Base-by-base conservation (phyloP, 1,284 basidiomycete species). In the Leccinum pachyderme region DNA sequence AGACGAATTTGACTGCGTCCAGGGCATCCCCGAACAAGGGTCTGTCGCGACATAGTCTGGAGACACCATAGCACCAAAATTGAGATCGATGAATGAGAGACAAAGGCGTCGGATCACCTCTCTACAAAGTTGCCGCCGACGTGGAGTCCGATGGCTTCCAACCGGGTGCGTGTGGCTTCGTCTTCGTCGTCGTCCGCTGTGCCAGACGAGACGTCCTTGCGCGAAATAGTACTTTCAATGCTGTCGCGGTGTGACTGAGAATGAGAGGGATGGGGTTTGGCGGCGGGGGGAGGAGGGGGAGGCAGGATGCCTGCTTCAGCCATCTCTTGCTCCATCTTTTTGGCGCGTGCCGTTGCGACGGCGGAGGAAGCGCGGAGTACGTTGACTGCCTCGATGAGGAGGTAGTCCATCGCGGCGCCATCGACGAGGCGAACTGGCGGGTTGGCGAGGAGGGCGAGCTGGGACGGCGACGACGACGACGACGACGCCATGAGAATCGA, bases 1-100 rank as follows among this genome's bases (percentile, higher is more conserved):
- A 98, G 58, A 98, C 81, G 67, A 98, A 97, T 71, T 98, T 98
- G 75, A 98, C 87, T 15, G 85, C 86, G 63, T 98, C 95, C 8
- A 98, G 79, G 2, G 93, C 91, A 62, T 95, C 89, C 0, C 82
- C 73, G 61, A 96, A 90, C 43, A 91, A 79, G 32, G 85, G 77
- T 58, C 87, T 78, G 55, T 93, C 87, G 29, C 87, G 81, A 63
- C 86, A 89, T 57, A 96, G 70, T 58, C 91, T 94, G 27, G 22
- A 24, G 15, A 35, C 6, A 11, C 32, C 32, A 4, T 35, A 7
- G 4, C 4, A 37, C 9, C 35, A n/a, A 1, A 18, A 37, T 37
- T n/a, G 28, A 32, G 8, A 28, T 8, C 24, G 41, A 13, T 25
- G 41, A 2, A 39, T 24, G 3, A 43, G 41, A 43, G 41, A 43